These are phyloP conservation scores for Alternaria sp. DNA, from an alignment of 2,329 filamentous ascomycete genomes.

Conservation along the genomic window DNA sequence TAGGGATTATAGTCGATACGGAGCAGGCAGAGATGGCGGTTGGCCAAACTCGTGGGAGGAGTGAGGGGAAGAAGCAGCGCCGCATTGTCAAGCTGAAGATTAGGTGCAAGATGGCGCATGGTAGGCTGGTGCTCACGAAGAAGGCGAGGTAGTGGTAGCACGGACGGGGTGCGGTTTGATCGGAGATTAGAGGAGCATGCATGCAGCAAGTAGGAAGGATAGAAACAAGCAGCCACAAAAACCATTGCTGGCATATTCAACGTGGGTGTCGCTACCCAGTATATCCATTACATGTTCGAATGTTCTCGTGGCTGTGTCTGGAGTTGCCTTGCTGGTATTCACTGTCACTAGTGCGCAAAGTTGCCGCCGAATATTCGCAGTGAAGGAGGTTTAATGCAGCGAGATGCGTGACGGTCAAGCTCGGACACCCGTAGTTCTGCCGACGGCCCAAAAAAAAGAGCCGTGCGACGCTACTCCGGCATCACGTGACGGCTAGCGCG, in stretches of 20 bases:
- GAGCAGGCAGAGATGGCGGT: not conserved
- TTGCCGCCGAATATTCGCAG: not conserved
- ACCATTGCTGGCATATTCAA: not conserved
- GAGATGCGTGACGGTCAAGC: not conserved
- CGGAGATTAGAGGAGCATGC: not conserved
- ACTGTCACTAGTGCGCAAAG: not conserved
- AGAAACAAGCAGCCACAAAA: not conserved
- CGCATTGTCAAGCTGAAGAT: conserved; percentile 21
- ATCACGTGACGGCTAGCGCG: not conserved
- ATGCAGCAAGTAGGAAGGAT: not conserved
- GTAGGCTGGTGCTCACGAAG: not conserved
- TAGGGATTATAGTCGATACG: not conserved
- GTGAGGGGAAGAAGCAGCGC: not conserved
- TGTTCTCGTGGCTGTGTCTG: not conserved
- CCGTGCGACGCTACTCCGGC: not conserved
- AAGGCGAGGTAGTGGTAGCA: not conserved
- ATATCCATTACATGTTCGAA: not conserved
- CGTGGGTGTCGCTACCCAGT: not conserved
- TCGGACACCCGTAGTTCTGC: not conserved
- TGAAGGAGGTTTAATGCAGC: not conserved
- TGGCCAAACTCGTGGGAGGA: not conserved
- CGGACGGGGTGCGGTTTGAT: not conserved
- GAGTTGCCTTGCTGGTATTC: too few relatives aligned
- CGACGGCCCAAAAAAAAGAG: not conserved
- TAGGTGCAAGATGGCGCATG: not conserved